phyloP scores from a whole-genome alignment of 495 filamentous ascomycete genomes.

The Hypoxylon cercidicola region DNA sequence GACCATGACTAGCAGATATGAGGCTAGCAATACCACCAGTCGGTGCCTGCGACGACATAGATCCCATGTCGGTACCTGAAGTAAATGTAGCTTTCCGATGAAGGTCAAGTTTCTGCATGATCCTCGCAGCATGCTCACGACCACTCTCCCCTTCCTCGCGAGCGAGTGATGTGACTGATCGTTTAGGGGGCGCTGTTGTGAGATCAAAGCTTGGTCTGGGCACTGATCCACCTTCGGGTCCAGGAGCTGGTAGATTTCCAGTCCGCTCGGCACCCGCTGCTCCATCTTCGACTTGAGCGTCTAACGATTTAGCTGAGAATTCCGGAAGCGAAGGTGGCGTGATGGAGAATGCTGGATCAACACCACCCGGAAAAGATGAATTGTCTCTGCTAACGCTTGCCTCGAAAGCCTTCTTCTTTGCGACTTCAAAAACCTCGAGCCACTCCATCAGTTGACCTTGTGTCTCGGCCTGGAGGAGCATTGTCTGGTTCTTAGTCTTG shows the following conservation, averaged over 20 bases:
- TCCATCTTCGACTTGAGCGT: slow-evolving; percentile 69
- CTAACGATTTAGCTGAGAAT: slow-evolving; percentile 80
- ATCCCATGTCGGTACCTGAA: slow-evolving; percentile 47
- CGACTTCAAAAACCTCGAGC: slow-evolving; percentile 90
- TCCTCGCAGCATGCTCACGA: slow-evolving; percentile 82
- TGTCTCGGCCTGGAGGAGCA: slow-evolving; percentile 91
- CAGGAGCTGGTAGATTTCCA: slow-evolving; percentile 73
- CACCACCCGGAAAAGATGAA: slow-evolving; percentile 65
- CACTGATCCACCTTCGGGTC: slow-evolving; percentile 63
- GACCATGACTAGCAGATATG: slow-evolving; percentile 83
- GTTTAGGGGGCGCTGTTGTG: slow-evolving; percentile 55
- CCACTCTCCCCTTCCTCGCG: slow-evolving; percentile 71
- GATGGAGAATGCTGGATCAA: slow-evolving; percentile 91
- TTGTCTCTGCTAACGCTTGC: slow-evolving; percentile 68
- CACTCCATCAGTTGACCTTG: slow-evolving; percentile 90
- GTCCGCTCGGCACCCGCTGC: slow-evolving; percentile 42
- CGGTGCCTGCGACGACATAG: slow-evolving; percentile 49
- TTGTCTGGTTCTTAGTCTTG: slow-evolving; percentile 93
- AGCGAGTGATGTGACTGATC: slow-evolving; percentile 55
- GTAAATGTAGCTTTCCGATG: slow-evolving; percentile 79
- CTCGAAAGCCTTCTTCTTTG: slow-evolving; percentile 91
- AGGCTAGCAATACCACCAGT: slow-evolving; percentile 85
- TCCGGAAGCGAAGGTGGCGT: slow-evolving; percentile 88
- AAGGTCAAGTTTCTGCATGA: slow-evolving; percentile 92
- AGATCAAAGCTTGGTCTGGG: slow-evolving; percentile 80